phyloP scores from a whole-genome alignment of 352 stramenopile species.

The Thalassiosira hispida region DNA sequence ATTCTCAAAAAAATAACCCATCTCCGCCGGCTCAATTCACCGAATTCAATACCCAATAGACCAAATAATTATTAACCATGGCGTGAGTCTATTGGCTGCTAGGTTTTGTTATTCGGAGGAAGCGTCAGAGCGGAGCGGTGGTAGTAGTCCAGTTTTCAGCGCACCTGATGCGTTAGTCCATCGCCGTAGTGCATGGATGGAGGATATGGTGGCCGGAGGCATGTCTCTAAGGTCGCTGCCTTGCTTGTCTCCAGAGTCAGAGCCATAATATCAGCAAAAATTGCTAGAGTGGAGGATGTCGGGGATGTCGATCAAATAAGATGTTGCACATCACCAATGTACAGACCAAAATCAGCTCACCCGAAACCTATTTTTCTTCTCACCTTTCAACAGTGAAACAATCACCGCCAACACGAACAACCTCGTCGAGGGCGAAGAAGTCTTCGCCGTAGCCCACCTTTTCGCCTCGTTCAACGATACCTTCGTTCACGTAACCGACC shows the following conservation, averaged over 20 bases:
- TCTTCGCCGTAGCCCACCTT: conserved; percentile 99
- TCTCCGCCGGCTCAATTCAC: neutral
- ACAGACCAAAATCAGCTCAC: too few species aligned
- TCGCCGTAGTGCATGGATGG: too few species aligned
- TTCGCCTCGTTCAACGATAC: conserved; percentile 99
- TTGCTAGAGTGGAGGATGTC: too few species aligned
- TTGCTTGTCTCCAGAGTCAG: too few species aligned
- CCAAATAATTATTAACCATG: conserved; percentile 48
- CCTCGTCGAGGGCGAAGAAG: conserved; percentile 96
- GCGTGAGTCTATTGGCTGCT: conserved; percentile 37
- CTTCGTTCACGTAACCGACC: conserved; percentile 99
- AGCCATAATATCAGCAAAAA: too few species aligned
- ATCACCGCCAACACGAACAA: conserved; percentile 71
- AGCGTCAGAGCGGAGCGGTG: neutral
- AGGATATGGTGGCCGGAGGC: too few species aligned
- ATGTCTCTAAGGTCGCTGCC: too few species aligned
- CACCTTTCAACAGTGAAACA: neutral
- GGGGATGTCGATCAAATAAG: too few species aligned
- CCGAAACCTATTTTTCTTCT: too few species aligned
- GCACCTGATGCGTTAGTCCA: neutral
- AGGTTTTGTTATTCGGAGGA: too few species aligned
- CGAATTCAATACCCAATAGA: neutral
- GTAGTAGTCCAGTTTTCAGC: neutral
- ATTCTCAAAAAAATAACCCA: neutral
- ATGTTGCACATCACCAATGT: too few species aligned